These are phyloP conservation scores for Aurantiochytrium sp. DNA, from an alignment of 108 stramenopile species.

Conservation along the genomic window DNA sequence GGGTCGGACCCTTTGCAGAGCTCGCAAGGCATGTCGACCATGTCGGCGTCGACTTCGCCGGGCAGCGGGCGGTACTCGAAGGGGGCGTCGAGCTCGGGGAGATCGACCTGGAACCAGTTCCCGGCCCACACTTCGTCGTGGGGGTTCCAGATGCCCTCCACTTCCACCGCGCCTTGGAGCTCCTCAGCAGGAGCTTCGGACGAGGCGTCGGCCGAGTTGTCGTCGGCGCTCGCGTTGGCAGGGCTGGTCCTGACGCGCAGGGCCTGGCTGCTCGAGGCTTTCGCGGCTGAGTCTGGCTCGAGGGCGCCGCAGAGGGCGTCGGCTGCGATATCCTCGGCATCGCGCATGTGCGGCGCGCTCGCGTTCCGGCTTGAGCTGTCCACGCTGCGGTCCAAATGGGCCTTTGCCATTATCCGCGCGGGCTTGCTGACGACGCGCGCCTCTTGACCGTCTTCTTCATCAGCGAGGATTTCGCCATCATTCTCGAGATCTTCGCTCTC, in stretches of 20 bases:
- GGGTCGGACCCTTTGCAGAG: constrained; percentile 4
- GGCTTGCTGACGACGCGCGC: too few relatives aligned
- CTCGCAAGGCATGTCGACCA: constrained; percentile 11
- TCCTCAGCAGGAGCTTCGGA: not conserved
- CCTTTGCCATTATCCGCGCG: too few relatives aligned
- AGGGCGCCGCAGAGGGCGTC: not conserved
- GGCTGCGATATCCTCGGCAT: not conserved
- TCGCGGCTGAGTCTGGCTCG: not conserved
- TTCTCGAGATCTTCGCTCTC: too few relatives aligned
- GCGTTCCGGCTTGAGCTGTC: too few relatives aligned
- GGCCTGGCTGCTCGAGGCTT: not conserved
- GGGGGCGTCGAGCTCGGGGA: not conserved
- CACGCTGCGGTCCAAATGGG: too few relatives aligned
- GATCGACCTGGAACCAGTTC: not conserved
- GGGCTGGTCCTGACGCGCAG: not conserved
- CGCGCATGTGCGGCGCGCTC: not conserved
- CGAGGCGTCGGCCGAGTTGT: not conserved
- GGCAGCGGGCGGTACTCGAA: not conserved
- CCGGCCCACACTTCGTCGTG: not conserved
- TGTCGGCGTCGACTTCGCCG: not conserved
- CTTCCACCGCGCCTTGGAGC: not conserved
- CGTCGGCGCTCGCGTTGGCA: not conserved
- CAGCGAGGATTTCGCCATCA: too few relatives aligned
- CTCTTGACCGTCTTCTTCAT: too few relatives aligned
- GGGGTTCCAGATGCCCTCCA: not conserved